Conservation (phyloP, 1,284 basidiomycete genomes). For the Taiwanofungus camphoratus region DNA sequence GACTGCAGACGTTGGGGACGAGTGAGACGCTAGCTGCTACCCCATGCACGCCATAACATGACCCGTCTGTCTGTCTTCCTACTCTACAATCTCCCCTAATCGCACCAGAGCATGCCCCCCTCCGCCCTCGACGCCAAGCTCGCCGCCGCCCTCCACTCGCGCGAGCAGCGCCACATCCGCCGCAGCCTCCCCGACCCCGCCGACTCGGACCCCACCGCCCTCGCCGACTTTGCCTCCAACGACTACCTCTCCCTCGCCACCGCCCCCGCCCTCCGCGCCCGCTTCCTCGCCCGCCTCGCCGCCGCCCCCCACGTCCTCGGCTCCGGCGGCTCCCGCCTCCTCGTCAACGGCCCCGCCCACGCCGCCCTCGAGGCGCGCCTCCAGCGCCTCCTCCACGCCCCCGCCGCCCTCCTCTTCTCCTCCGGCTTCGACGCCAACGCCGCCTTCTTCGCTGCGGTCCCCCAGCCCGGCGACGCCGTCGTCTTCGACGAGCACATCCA, state of each 20-base stretch:
- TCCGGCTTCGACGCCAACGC: conserved; percentile 95
- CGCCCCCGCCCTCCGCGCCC: conserved; percentile 48
- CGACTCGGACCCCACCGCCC: conserved; percentile 34
- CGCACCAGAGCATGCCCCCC: neutral
- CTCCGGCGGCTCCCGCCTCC: conserved; percentile 84
- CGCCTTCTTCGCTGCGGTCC: conserved; percentile 80
- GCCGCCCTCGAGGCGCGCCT: conserved; percentile 65
- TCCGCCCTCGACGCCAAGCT: conserved; percentile 35
- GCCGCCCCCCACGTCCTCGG: conserved; percentile 66
- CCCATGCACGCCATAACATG: too few species aligned
- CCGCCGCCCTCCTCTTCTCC: conserved; percentile 83
- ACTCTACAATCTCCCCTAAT: neutral
- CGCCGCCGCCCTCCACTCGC: conserved; percentile 49
- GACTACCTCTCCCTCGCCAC: conserved; percentile 88
- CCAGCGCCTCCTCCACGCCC: conserved; percentile 55
- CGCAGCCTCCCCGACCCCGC: conserved; percentile 54
- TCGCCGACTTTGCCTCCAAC: conserved; percentile 84
- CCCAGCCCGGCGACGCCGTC: conserved; percentile 75
- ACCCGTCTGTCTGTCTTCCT: neutral
- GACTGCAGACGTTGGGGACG: too few species aligned
- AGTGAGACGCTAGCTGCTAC: too few species aligned
- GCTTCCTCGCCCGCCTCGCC: conserved; percentile 53
- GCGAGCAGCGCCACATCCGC: conserved; percentile 57
- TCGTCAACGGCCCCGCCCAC: conserved; percentile 78
- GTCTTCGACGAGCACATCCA: conserved; percentile 90